Evolutionary conservation across 257 asterid species (phyloP), one percentile per base, ranked within the genome.

Genomic region (Euphrasia confusa): DNA sequence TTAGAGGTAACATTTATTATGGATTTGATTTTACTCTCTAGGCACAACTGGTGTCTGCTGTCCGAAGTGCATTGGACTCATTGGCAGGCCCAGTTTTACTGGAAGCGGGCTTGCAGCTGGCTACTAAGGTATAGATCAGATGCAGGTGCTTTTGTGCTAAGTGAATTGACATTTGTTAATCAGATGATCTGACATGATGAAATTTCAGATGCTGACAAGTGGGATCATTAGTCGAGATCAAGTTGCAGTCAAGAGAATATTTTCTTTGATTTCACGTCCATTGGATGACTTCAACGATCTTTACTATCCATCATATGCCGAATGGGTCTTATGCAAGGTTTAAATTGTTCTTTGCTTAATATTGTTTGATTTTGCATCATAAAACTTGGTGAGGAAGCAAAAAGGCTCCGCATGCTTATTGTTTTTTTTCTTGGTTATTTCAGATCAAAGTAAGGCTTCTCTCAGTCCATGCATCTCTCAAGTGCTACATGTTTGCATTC

Each of bases 241-340:
- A 85, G 89, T 58, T 73, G 95, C 99, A 6, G 92, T 87, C 58
- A 89, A 82, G 79, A 84, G 99, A 68, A 89, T 89, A 84, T 93
- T 93, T 81, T 93, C 95, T 37, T 72, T 93, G 82, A 93, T 93
- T 76, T 87, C 97, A 62, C 96, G 92, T 52, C 99, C 96, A 21
- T 79, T 93, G 63, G 80, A 84, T 73, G 99, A 93, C 74, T 93
- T 93, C 82, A 84, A 80, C 64, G 89, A 77, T 76, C 91, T 93
- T 54, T 89, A 80, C 78, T 89, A 83, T 78, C 99, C 99, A 57
- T 93, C 99, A 64, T 93, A 84, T 77, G 99, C 99, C 27, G 99
- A 93, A 79, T 93, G 97, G 99, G 99, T 89, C 75, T 87, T 96
- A 54, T 89, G 97, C 96, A 93, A 93, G 99, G 99, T 93, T 37